Evolutionary conservation across 2,329 filamentous ascomycete genomes (phyloP), one percentile per base, ranked within the genome.

Genomic region (Trichophyton schoenleinii): DNA sequence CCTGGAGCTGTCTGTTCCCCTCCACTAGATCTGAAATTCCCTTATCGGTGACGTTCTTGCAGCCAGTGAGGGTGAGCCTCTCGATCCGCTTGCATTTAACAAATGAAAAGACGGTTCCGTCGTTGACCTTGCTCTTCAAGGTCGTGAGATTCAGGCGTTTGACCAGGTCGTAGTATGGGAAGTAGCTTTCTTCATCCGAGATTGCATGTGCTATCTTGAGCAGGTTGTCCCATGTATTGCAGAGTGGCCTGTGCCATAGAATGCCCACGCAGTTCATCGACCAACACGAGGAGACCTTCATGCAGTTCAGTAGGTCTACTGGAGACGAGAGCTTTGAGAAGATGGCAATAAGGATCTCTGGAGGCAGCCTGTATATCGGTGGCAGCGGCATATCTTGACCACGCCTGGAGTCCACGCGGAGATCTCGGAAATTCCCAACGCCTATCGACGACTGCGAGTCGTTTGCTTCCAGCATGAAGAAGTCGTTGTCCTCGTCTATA

Each of bases 271-370:
- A 87, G 71, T 96, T 96, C 65, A 87, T 81, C 31, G 94, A 88
- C 94, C 94, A 99, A 64, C 87, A 84, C 74, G 91, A 91, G 70
- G 87, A 96, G n/a, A 96, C 91, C 66, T 94, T 80, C 88, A 97
- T 91, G 75, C 89, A 95, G 74, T 86, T 87, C 67, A 90, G 82
- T 67, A 96, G 81, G 70, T 99, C 92, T 52, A 80, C 77, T 1
- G 91, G 82, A 11, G 82, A 84, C 68, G 80, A 86, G 62, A 99
- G 83, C 73, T 91, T 94, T 41, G 88, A 81, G 75, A 99, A 96
- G 69, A 97, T 87, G 74, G 86, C 83, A 70, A 99, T 96, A 71
- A 97, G 85, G 64, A 99, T 88, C 79, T 99, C 94, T 73, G 91
- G 92, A 44, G 94, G 94, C 41, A 99, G 81, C 62, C 88, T 85